These are phyloP conservation scores for Solanum virginianum DNA, from an alignment of 257 asterid genomes.

Conservation along the genomic window DNA sequence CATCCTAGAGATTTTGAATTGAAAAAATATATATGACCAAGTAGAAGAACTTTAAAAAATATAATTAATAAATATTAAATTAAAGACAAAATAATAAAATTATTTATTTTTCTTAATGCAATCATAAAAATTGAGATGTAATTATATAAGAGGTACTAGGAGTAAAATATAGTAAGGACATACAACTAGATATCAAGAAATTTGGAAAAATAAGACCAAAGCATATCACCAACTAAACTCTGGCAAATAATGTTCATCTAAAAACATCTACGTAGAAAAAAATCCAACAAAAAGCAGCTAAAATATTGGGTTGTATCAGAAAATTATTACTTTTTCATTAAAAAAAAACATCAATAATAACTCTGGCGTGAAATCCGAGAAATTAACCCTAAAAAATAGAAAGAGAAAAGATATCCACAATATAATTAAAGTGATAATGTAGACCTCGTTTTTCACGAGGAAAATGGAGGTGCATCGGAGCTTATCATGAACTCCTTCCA, in stretches of 20 bases:
- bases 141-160: too few relatives aligned
- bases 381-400: background rate
- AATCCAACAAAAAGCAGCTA: background rate
- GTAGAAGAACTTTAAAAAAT: too few relatives aligned
- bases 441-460: background rate
- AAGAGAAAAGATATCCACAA: too few relatives aligned
- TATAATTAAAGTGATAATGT: background rate
- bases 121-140: too few relatives aligned
- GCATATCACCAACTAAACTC: background rate
- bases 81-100: too few relatives aligned
- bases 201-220: background rate
- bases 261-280: background rate
- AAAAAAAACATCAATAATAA: background rate
- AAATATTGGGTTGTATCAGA: background rate
- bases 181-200: background rate
- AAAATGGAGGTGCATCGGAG: background rate
- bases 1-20: too few relatives aligned
- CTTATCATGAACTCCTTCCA: background rate
- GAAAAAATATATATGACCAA: too few relatives aligned
- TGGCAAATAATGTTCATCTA: background rate
- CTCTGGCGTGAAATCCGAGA: background rate
- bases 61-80: too few relatives aligned
- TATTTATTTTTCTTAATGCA: too few relatives aligned
- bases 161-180: background rate
- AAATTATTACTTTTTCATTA: too few relatives aligned